phyloP scores from a whole-genome alignment of 2,329 filamentous ascomycete genomes.

The Alternaria sp. region DNA sequence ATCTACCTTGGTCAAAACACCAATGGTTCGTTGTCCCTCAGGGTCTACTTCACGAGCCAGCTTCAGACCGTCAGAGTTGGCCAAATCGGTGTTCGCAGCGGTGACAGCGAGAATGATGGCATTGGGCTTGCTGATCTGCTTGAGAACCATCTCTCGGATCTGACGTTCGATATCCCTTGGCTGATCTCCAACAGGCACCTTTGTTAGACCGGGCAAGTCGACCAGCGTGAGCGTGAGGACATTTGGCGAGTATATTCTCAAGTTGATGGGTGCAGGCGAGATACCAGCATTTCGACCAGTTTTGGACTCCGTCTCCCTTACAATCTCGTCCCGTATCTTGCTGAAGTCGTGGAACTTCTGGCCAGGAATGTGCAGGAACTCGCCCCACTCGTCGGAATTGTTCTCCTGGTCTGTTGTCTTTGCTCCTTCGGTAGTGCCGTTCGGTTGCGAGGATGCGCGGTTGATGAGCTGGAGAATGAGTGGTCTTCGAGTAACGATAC shows the following conservation, averaged over 20 bases:
- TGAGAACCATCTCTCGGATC: slow-evolving; percentile 97
- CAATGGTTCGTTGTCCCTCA: slow-evolving; percentile 96
- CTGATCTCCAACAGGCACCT: slow-evolving; percentile 95
- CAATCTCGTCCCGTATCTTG: slow-evolving; percentile 98
- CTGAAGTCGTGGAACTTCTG: slow-evolving; percentile 98
- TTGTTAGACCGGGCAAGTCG: slow-evolving; percentile 94
- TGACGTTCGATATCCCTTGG: slow-evolving; percentile 96
- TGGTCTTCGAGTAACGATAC: slow-evolving; percentile 95
- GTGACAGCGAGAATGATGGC: slow-evolving; percentile 98
- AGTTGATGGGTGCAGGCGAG: slow-evolving; percentile 94
- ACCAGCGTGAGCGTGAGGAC: slow-evolving; percentile 96
- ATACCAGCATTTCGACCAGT: slow-evolving; percentile 97
- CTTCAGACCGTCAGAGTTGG: slow-evolving; percentile 97
- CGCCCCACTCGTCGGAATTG: slow-evolving; percentile 96
- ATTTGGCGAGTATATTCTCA: slow-evolving; percentile 98
- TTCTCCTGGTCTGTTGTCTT: slow-evolving; percentile 82
- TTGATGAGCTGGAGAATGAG: slow-evolving; percentile 99
- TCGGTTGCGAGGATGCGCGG: slow-evolving; percentile 70
- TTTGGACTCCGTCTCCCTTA: slow-evolving; percentile 94
- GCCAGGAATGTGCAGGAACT: slow-evolving; percentile 96
- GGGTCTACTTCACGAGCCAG: slow-evolving; percentile 96
- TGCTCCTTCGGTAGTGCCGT: slow-evolving; percentile 73
- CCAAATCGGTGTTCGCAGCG: slow-evolving; percentile 95
- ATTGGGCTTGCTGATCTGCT: slow-evolving; percentile 98
- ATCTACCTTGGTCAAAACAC: slow-evolving; percentile 98